Percentiles rank a stretch among this genome's conserved stretches.
These are phyloP conservation scores for barrel medic (Medicago truncatula) DNA, from an alignment of 306 rosid species.

Conservation along the genomic window MtrunA17r5.0-ANR NC_053043.1:13806001-13806500, in stretches of 20 bases:
- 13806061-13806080: conserved; percentile 20
- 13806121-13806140: conserved; percentile 18
- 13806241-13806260: conserved; percentile 32
- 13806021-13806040: conserved; percentile 40
- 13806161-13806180: not conserved
- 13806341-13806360: not conserved
- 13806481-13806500: conserved; percentile 37
- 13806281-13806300: conserved; percentile 25
- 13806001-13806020: conserved; percentile 39
- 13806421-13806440: conserved; percentile 25
- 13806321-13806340: conserved; percentile 39
- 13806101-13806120: conserved; percentile 28
- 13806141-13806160: not conserved
- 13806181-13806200: conserved; percentile 4
- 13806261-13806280: not conserved
- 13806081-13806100: conserved; percentile 28
- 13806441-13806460: conserved; percentile 24
- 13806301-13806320: conserved; percentile 36
- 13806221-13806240: conserved; percentile 32
- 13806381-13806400: not conserved
- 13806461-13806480: conserved; percentile 34
- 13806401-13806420: conserved; percentile 29
- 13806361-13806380: conserved; percentile 10
- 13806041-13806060: conserved; percentile 17
- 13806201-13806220: conserved; percentile 7